phyloP scores from a whole-genome alignment of 768 basidiomycete genomes.

The Lenzites betulinus region DNA sequence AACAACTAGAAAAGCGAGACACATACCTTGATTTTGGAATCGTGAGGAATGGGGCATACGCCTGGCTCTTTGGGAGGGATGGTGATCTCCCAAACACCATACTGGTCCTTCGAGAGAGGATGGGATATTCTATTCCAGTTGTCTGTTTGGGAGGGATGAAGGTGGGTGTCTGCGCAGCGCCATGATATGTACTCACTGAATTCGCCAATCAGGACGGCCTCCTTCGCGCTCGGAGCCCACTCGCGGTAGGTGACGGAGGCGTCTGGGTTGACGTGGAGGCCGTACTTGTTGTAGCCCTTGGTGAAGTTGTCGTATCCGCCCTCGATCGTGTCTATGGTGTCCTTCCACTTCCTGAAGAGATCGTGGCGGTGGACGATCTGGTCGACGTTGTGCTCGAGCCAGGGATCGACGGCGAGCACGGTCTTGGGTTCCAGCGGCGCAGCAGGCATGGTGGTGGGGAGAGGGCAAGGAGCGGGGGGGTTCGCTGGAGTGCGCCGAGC shows the following conservation, averaged over 20 bases:
- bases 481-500: background rate
- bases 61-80: conserved; percentile 70
- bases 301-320: conserved; percentile 83
- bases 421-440: conserved; percentile 50
- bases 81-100: conserved; percentile 87
- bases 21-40: conserved; percentile 88
- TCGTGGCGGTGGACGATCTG: conserved; percentile 71
- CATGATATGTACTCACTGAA: conserved; percentile 71
- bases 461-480: conserved; percentile 1
- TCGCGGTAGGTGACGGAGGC: conserved; percentile 84
- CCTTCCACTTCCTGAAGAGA: conserved; percentile 72
- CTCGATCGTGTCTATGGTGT: conserved; percentile 72
- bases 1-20: background rate
- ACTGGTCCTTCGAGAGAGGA: conserved; percentile 81
- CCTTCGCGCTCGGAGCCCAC: conserved; percentile 91
- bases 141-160: conserved; percentile 49
- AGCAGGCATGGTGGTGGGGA: conserved; percentile 15
- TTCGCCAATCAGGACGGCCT: conserved; percentile 88
- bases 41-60: conserved; percentile 84
- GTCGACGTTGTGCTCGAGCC: conserved; percentile 72
- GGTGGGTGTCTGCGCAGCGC: background rate
- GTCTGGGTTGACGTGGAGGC: conserved; percentile 69
- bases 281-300: conserved; percentile 77
- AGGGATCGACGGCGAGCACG: conserved; percentile 67
- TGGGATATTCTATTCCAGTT: conserved; percentile 85